These are phyloP conservation scores for Trifolium repens DNA, from an alignment of 306 rosid genomes.

Conservation along the genomic window DNA sequence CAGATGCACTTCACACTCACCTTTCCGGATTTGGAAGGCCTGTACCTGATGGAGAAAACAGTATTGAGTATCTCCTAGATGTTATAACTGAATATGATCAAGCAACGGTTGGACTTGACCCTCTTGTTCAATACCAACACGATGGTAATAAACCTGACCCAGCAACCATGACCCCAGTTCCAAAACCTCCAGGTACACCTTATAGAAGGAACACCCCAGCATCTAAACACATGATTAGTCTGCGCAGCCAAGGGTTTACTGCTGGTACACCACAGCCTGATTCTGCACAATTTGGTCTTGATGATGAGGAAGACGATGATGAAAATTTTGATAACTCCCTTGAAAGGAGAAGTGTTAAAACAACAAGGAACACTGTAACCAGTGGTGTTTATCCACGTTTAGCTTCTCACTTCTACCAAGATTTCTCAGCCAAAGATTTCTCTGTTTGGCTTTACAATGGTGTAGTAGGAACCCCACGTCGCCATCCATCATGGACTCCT, in stretches of 20 bases:
- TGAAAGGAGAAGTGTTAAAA: conserved; percentile 59
- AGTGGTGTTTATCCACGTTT: conserved; percentile 70
- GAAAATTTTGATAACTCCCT: conserved; percentile 73
- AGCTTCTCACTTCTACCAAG: conserved; percentile 87
- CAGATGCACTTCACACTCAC: conserved; percentile 58
- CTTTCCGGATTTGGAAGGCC: conserved; percentile 84
- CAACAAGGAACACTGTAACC: conserved; percentile 49
- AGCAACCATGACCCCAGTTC: conserved; percentile 59
- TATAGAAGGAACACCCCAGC: conserved; percentile 48
- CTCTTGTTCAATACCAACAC: conserved; percentile 65
- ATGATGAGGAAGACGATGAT: conserved; percentile 49
- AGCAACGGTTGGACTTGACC: conserved; percentile 79
- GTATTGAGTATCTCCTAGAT: conserved; percentile 81
- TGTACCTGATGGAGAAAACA: conserved; percentile 78
- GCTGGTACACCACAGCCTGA: conserved; percentile 51
- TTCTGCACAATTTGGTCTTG: conserved; percentile 47
- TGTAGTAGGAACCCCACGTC: conserved; percentile 74
- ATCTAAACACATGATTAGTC: conserved; percentile 61
- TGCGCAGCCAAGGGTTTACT: conserved; percentile 63
- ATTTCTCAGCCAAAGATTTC: conserved; percentile 79
- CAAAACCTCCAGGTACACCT: conserved; percentile 54
- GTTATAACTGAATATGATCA: conserved; percentile 85
- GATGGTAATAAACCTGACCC: conserved; percentile 74
- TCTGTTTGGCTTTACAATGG: conserved; percentile 80
- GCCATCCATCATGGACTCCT: conserved; percentile 81